Evolutionary conservation across 192 early-diverging fungal species (phyloP), one percentile per base, ranked within the genome.

Genomic region (Podila minutissima): DNA sequence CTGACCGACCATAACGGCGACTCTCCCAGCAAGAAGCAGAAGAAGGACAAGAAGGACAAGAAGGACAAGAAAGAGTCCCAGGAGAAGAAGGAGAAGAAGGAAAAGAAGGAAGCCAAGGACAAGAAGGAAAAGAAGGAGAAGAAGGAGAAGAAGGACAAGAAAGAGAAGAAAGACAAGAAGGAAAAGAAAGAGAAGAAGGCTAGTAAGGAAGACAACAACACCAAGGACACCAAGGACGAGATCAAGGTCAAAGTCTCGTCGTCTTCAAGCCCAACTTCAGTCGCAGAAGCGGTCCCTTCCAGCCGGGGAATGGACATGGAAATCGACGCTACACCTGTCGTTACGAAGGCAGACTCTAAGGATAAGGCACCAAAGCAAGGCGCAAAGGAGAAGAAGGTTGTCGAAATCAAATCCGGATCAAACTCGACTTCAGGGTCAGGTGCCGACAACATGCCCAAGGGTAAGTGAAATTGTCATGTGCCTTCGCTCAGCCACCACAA

Each of bases 21-120:
- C 17, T 13, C 13, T 37, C 26, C 32, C 33, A 72, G 48, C 33
- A 50, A 66, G 68, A 71, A 55, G 48, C 20, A 71, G 7, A 66
- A 66, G 19, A 60, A 70, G n/a, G 31, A 70, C 19, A 66, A 57
- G 28, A 60, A 70, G n/a, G 31, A 70, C 19, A 66, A 57, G 28
- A 69, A 73, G 38, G 68, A 74, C 1, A 70, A 32, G 31, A 26
- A 41, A 24, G 48, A 50, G 51, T 9, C 65, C n/a, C 24, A 55
- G 53, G 64, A 73, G 5, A 73, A 66, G 72, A 74, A 67, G 59
- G 63, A 65, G 37, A 48, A 61, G 60, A 58, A 57, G 31, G 53
- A 28, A 49, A 50, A 32, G 31, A 37, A 58, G 48, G 48, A 46
- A 22, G 38, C 3, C 60, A 51, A 28, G n/a, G 61, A 20, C 2